Base-by-base conservation (phyloP, 2,329 filamentous ascomycete species). In the Helminthosporium solani region DNA sequence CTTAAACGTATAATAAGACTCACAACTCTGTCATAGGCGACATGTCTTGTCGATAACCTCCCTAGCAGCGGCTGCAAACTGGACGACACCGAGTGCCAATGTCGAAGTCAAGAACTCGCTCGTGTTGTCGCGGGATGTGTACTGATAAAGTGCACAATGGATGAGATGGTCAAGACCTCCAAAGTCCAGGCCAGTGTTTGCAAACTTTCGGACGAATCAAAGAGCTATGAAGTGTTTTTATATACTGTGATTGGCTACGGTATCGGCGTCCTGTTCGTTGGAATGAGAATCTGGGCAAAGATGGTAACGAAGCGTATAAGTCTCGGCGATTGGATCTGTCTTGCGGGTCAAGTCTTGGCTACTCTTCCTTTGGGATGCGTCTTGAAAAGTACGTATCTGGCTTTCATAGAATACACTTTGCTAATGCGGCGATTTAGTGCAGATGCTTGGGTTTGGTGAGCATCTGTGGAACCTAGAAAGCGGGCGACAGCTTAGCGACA, bases 81-180 rank as follows among this genome's bases (percentile, higher is more conserved):
- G 7, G 33, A 27, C 14, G 54, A 62, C 38, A 46, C 33, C 9
- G 20, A 33, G 2, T 62, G 59, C 27, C 49, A 54, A 23, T 62
- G 59, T 36, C n/a, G 38, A 7, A 47, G 48, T 15, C 20, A 44
- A 3, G 28, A 47, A 2, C 40, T 61, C 12, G 28, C 37, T 16
- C 34, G 43, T 12, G 35, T 16, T 1, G 7, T 52, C 6, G 34
- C 46, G 18, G 46, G 37, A 33, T 62, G 59, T 11, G 49, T 61
- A 51, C 45, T 61, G 12, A 41, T 43, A 15, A 61, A 60, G 18
- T 62, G 57, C 40, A 61, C 54, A 0, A 61, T 61, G 56, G 46
- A 41, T 8, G 59, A 61, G 7, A 42, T 36, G 8, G 25, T 51
- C 18, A 46, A 46, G 3, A 62, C 55, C 3, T 53, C 55, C 1